Base-by-base conservation (phyloP, 169 alveolate genomes). In the Eimeria praecox region DNA sequence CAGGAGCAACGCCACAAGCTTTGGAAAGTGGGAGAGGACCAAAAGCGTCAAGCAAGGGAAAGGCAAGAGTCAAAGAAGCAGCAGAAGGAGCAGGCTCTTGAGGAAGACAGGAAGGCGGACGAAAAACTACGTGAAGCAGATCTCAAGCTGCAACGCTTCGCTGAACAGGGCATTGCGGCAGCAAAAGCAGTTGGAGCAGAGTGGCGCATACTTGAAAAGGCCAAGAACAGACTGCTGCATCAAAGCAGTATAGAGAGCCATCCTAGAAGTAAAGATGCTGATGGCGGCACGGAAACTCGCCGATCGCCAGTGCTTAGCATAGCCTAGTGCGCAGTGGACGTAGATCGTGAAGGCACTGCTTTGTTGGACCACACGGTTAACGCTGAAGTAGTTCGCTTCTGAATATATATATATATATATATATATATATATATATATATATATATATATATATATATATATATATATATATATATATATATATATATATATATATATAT, bases 121-220 rank as follows among this genome's bases (percentile, higher is more conserved):
- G 83, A 35, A 0, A 59, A 59, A 16, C 30, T 64, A 18, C 83
- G 38, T 2, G 93, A 56, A 40, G 93, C 52, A 38, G 93, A 87
- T 27, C 82, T 56, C 16, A 38, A 5, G 40, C 24, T 87, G 83
- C 82, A 87, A n/a, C 59, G 93, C 24, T 87, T 87, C 82, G 93
- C 93, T 46, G 93, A 87, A 49, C 27, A 40, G 49, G 42, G 78
- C 49, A 87, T 87, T 40, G 83, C 78, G 27, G 93, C 93, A 46
- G 93, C 93, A 87, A 87, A 87, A 33, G 93, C 78, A 87, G 83
- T 77, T 38, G 93, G 93, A 35, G 56, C 93, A 62, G 93, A 87
- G 44, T 87, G 93, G 93, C 64, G 93, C 82, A 59, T 87, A 18
- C 59, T 87, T 22, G 93, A 87, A 87, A 40, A 6, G 56, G 82